phyloP scores from a whole-genome alignment of 169 alveolate genomes.

The Amoebophrya sp. region DNA sequence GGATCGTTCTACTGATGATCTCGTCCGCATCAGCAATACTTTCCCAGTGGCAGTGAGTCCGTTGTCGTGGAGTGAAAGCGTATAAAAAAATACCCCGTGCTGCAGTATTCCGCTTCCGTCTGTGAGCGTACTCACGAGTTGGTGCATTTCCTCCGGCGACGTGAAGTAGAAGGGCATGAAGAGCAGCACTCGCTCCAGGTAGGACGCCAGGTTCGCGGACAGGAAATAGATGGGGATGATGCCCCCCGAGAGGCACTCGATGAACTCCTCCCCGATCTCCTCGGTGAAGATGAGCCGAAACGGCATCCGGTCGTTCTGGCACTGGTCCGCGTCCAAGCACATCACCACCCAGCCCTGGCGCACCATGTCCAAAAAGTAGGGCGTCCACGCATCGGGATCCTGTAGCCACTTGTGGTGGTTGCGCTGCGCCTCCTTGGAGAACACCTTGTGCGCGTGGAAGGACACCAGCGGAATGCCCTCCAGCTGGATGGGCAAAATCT shows the following conservation, averaged over 20 bases:
- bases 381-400: neutral
- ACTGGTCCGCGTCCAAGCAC: neutral
- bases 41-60: no score
- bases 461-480: neutral
- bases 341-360: neutral
- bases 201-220: neutral
- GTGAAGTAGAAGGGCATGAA: neutral
- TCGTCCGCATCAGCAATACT: no score
- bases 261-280: neutral
- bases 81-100: no score
- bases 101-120: neutral
- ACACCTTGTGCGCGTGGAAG: neutral
- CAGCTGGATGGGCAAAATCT: neutral
- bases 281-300: neutral
- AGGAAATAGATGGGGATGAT: neutral
- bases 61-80: no score
- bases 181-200: neutral
- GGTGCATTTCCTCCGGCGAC: neutral
- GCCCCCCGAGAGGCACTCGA: neutral
- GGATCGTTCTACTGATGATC: no score
- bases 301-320: neutral
- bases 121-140: neutral
- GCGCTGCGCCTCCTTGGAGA: neutral
- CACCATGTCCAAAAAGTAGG: neutral
- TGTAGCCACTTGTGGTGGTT: neutral